Conservation (phyloP, 129 eudicot species). For the Flaveria linearis region DNA sequence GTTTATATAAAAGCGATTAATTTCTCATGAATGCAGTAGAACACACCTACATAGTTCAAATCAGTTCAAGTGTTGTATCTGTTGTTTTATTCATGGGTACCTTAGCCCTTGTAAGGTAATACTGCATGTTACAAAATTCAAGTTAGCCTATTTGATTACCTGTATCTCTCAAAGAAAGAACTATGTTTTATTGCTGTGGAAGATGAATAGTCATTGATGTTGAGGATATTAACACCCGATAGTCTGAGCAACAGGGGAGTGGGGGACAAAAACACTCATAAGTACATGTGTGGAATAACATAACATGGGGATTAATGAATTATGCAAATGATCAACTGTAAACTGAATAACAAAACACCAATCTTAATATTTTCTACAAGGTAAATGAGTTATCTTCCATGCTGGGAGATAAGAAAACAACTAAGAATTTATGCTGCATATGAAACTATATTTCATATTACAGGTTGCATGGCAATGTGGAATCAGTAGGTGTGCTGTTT, state of each 20-base stretch:
- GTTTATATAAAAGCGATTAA: background rate
- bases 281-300: slow-evolving; percentile 1
- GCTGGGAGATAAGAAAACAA: slow-evolving; percentile 8
- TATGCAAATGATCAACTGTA: background rate
- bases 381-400: background rate
- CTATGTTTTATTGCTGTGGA: background rate
- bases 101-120: too few species aligned
- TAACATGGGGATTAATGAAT: background rate
- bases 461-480: slow-evolving; percentile 98
- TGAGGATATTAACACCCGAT: background rate
- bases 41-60: background rate
- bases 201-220: background rate
- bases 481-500: slow-evolving; percentile 67
- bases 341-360: slow-evolving; percentile 4
- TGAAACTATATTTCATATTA: slow-evolving; percentile 20
- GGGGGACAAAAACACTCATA: background rate
- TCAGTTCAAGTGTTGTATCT: too few species aligned
- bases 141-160: background rate
- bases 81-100: too few species aligned
- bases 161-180: background rate
- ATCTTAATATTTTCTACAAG: slow-evolving; percentile 7
- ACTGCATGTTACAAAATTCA: background rate
- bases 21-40: background rate
- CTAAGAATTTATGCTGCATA: background rate
- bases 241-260: background rate